Evolutionary conservation across 768 basidiomycete genomes (phyloP), one percentile per base, ranked within the genome.

Genomic region (Pleurotus ostreatus): DNA sequence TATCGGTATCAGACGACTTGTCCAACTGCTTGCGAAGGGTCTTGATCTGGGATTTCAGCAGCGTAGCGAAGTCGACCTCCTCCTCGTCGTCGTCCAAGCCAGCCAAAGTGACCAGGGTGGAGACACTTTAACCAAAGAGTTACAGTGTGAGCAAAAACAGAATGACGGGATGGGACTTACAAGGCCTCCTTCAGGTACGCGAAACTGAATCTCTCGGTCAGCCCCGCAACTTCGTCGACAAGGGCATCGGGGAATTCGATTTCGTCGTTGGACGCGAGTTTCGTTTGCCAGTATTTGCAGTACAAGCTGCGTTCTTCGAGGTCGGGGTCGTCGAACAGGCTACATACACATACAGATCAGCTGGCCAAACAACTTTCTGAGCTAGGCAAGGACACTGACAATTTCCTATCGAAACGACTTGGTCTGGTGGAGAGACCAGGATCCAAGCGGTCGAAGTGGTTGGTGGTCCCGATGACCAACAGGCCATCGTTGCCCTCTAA

Each of bases 141-240:
- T 40, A 58, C 15, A 20, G 55, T n/a, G 5, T 37, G 8, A 38
- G 16, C 26, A 48, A 53, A 12, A 26, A 55, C 30, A 25, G 22
- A 30, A 22, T 39, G 16, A 11, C 8, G 30, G 54, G n/a, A n/a
- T 38, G 25, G 15, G 23, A 77, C 89, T 58, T 66, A 94, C 92
- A 94, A 94, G 2, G 83, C 89, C 69, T 94, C 92, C 67, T 95
- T 94, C 63, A 94, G 74, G 68, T 92, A 94, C 0, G 92, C 90
- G 66, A 94, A 94, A 61, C 86, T 89, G 73, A 94, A 94, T 26
- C 75, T 72, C 30, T 78, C 73, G 0, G 91, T 93, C 57, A 70
- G 52, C 8, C 76, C 70, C 4, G 85, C 89, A 23, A 89, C 72
- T 59, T 83, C 78, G 9, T 78, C 68, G 15, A 85, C 75, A 30